Base-by-base conservation (phyloP, 2,329 filamentous ascomycete species). In the Fusarium subglutinans region DNA sequence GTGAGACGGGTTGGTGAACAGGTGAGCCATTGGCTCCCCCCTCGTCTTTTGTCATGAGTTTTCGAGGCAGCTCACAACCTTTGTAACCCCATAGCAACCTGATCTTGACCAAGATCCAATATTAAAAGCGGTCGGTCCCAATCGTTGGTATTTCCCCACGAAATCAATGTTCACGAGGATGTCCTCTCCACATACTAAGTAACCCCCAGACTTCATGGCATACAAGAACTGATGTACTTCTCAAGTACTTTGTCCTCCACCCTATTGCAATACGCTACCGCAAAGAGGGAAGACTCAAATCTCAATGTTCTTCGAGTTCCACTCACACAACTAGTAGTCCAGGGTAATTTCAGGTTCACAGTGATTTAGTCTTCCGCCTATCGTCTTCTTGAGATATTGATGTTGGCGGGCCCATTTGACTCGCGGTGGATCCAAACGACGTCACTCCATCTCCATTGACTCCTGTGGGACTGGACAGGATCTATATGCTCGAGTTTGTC, bases 391-490 rank as follows among this genome's bases (percentile, higher is more conserved):
- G 48, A 72, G 50, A 66, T 66, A 65, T 47, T 63, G 60, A 63
- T 59, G 53, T 56, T 66, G 56, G 73, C 61, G 72, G 76, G 57
- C 51, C 69, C 55, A 30, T 37, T 70, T 58, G 55, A 66, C 53
- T 67, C 51, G 50, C 17, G 24, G 76, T 77, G 76, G 76, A 55
- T 45, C 57, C 57, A 30, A 20, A 15, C 51, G 77, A 78, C 76
- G 76, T 78, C 76, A 78, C 62, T 58, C 63, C 40, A 45, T 51
- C 40, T 43, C 59, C 50, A 28, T 38, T 7, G 30, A 70, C 37
- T 54, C 37, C 22, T 54, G 24, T 40, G 38, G 37, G 28, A 40
- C 38, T 44, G 35, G 18, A 48, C 20, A 41, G 53, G 18, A 68
- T 54, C 24, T 20, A 40, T 55, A 41, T 35, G 28, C 37, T 68